Evolutionary conservation across 805 yeast genomes (phyloP), one percentile per base, ranked within the genome.

Genomic region (Wickerhamiella azymoides): DNA sequence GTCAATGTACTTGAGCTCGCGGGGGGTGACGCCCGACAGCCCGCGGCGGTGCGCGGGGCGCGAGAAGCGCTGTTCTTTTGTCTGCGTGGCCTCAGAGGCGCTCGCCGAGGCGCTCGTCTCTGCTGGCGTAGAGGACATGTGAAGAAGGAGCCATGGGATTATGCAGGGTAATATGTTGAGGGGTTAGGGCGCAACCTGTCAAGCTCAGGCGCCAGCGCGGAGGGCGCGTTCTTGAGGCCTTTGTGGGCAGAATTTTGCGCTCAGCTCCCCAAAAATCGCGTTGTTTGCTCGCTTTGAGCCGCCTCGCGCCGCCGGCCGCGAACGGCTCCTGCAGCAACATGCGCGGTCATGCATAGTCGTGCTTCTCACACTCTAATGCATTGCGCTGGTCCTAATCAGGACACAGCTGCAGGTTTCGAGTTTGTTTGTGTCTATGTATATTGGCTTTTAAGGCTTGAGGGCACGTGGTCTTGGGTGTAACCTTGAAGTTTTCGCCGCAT

Each of bases 1-100:
- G 60, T 86, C 95, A 58, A 83, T 79, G 32, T 84, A 75, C 56
- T 79, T 77, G 55, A 86, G 83, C 62, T 86, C 95, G 54, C 83
- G 81, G 10, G 94, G 94, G 3, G 94, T 78, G 63, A 86, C 83
- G 27, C 96, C 96, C 0, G 95, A 84, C 55, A 84, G 72, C 39
- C 95, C 77, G 57, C 96, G 72, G 59, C 55, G 51, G 47, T 59
- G 63, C 13, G 28, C 26, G 2, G 40, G 28, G 36, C 43, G 40
- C 10, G 36, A 19, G 36, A 16, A 27, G 36, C 17, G n/a, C n/a
- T n/a, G n/a, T n/a, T n/a, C n/a, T n/a, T n/a, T n/a, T n/a, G n/a
- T n/a, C n/a, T n/a, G n/a, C n/a, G n/a, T n/a, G n/a, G n/a, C n/a
- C n/a, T n/a, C n/a, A n/a, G n/a, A n/a, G n/a, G n/a, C n/a, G n/a